A percentile compares a stretch with the other conserved stretches of the same genome.
phyloP scores from a whole-genome alignment of 768 basidiomycete species.

The Suillus sp. region DNA sequence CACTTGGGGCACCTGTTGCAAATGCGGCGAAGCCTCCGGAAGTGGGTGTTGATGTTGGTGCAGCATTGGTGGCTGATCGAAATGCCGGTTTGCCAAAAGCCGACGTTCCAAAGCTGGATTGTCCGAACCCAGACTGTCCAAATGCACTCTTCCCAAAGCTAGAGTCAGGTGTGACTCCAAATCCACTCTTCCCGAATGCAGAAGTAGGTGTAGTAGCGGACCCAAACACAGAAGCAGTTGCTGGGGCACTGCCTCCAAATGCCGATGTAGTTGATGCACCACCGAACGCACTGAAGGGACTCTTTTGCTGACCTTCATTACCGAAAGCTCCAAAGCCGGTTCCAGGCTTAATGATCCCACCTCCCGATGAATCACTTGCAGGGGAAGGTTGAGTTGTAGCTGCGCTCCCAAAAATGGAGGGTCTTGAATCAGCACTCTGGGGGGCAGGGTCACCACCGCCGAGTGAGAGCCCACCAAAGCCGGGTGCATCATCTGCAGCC shows the following conservation, averaged over 20 bases:
- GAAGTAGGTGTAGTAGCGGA: conserved; percentile 17
- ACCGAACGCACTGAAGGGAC: conserved; percentile 27
- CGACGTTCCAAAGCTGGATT: conserved; percentile 40
- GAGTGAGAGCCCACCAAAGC: conserved; percentile 36
- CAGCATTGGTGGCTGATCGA: conserved; percentile 22
- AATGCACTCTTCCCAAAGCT: conserved; percentile 26
- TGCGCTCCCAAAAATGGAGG: conserved; percentile 36
- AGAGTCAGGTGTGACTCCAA: conserved; percentile 31
- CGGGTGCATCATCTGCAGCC: conserved; percentile 33
- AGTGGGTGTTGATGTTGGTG: conserved; percentile 17
- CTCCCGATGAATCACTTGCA: conserved; percentile 19
- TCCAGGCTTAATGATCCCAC: conserved; percentile 34
- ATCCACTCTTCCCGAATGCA: conserved; percentile 22
- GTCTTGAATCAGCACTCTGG: conserved; percentile 27
- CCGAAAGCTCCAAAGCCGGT: conserved; percentile 37
- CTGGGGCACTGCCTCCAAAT: conserved; percentile 20
- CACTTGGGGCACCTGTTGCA: conserved; percentile 28
- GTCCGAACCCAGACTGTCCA: conserved; percentile 39
- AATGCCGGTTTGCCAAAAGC: conserved; percentile 42
- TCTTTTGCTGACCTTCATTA: conserved; percentile 26
- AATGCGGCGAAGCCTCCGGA: conserved; percentile 42
- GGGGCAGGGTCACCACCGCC: conserved; percentile 25
- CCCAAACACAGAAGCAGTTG: conserved; percentile 21
- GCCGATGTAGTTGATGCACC: neutral
- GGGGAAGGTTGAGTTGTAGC: conserved; percentile 12